Conservation (phyloP, 2,329 filamentous ascomycete genomes). For the Zalaria sp. region DNA sequence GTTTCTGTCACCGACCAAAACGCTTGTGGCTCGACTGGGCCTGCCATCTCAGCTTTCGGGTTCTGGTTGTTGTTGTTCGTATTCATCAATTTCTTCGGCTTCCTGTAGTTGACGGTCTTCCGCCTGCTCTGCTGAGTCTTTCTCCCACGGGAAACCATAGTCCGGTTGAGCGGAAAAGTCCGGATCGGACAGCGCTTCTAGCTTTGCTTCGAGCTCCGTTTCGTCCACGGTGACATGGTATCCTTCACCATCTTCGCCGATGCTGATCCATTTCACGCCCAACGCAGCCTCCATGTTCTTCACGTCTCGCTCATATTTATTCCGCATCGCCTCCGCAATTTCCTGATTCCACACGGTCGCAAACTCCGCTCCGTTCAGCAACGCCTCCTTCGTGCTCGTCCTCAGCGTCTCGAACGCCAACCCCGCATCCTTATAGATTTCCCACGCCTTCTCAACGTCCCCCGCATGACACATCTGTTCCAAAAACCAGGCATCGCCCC, state of each 20-base stretch:
- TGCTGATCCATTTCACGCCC: slow-evolving; percentile 14
- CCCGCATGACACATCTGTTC: slow-evolving; percentile 18
- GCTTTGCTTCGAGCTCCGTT: slow-evolving; percentile 10
- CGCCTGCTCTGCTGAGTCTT: neutral
- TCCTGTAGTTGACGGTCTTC: neutral
- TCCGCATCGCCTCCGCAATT: slow-evolving; percentile 12
- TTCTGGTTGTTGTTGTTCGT: neutral
- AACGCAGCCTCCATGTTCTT: slow-evolving; percentile 15
- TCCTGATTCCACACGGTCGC: slow-evolving; percentile 12
- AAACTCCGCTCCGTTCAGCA: slow-evolving; percentile 15
- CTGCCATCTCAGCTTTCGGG: too few relatives aligned
- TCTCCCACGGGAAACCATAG: slow-evolving; percentile 16
- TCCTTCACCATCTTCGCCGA: slow-evolving; percentile 9
- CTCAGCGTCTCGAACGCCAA: slow-evolving; percentile 12
- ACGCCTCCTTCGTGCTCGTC: slow-evolving; percentile 6
- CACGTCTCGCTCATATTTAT: slow-evolving; percentile 17
- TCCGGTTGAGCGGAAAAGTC: slow-evolving; percentile 13
- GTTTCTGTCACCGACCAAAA: neutral
- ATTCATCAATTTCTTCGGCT: neutral
- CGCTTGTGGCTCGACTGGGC: neutral
- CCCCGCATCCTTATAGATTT: slow-evolving; percentile 12
- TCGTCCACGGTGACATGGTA: slow-evolving; percentile 13
- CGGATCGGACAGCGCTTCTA: slow-evolving; percentile 13
- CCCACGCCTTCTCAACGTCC: slow-evolving; percentile 16
- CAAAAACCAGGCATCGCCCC: slow-evolving; percentile 20